phyloP scores from a whole-genome alignment of 805 yeast species.

The Saturnispora quitensis region DNA sequence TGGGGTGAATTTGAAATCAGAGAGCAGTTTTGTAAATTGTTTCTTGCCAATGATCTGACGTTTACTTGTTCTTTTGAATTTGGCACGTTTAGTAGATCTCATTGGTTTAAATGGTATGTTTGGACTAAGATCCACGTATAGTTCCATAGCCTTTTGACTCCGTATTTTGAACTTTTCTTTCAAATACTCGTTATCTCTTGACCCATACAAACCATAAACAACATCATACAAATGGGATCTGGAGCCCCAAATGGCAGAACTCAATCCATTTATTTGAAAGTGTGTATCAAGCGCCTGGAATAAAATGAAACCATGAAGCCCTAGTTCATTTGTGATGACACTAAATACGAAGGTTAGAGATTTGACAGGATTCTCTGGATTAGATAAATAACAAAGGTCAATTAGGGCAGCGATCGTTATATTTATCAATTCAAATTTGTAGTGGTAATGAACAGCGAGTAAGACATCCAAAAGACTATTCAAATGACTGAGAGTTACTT shows the following conservation, averaged over 20 bases:
- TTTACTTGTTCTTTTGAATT: constrained; percentile 37
- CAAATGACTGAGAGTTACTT: not conserved
- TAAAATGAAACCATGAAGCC: not conserved
- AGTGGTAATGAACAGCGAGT: constrained; percentile 3
- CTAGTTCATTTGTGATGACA: not conserved
- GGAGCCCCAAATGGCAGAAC: constrained; percentile 7
- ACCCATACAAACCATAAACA: constrained; percentile 6
- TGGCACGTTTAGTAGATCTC: constrained; percentile 42
- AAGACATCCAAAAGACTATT: constrained; percentile 2
- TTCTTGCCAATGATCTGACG: constrained; percentile 16
- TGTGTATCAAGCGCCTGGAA: not conserved
- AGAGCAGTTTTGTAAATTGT: not conserved
- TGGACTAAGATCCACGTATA: constrained; percentile 27
- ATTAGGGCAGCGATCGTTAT: not conserved
- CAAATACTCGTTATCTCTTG: constrained; percentile 5
- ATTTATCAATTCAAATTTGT: not conserved
- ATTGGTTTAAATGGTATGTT: constrained; percentile 67
- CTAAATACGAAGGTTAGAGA: not conserved
- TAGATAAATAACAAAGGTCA: not conserved
- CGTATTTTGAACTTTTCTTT: constrained; percentile 36
- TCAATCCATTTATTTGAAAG: not conserved
- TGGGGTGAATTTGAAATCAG: constrained; percentile 6
- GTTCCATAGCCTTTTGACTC: constrained; percentile 56
- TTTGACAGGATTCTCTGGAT: not conserved
- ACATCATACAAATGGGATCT: constrained; percentile 11